Percentiles rank a stretch among this genome's conserved stretches.
Conservation (phyloP, 2,329 filamentous ascomycete species). For the Cercospora janseana region DNA sequence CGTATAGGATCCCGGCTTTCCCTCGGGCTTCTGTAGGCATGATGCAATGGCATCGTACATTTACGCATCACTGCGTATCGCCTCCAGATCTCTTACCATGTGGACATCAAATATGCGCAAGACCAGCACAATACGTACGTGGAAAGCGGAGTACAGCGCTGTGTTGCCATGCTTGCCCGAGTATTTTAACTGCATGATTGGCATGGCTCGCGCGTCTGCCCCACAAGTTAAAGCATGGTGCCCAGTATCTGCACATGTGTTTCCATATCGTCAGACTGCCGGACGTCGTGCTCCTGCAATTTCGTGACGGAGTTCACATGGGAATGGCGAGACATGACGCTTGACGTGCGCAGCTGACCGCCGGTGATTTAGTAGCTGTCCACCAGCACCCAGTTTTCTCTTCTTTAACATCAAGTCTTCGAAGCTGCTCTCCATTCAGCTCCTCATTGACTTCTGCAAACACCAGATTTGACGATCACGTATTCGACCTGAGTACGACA, state of each 20-base stretch:
- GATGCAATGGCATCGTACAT: conserved; percentile 5
- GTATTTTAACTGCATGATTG: not conserved
- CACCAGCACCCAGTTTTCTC: too few relatives aligned
- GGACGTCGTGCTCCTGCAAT: too few relatives aligned
- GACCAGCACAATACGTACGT: not conserved
- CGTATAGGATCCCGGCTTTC: not conserved
- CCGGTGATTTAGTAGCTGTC: too few relatives aligned
- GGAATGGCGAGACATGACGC: too few relatives aligned
- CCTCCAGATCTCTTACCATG: not conserved
- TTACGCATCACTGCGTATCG: not conserved
- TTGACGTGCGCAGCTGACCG: too few relatives aligned
- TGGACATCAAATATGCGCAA: not conserved
- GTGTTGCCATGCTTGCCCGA: not conserved
- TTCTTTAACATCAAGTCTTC: too few relatives aligned
- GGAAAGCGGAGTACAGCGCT: not conserved
- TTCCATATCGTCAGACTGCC: not conserved
- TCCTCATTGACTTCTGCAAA: too few relatives aligned
- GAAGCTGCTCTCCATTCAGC: too few relatives aligned
- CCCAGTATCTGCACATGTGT: not conserved
- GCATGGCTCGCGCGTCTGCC: too few relatives aligned
- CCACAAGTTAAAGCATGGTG: too few relatives aligned
- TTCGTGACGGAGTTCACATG: not conserved
- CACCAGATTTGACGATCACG: too few relatives aligned
- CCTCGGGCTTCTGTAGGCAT: not conserved
- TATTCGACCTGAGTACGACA: too few relatives aligned